Base-by-base conservation (phyloP, 352 stramenopile genomes). In the Globisporangium nagaii region DNA sequence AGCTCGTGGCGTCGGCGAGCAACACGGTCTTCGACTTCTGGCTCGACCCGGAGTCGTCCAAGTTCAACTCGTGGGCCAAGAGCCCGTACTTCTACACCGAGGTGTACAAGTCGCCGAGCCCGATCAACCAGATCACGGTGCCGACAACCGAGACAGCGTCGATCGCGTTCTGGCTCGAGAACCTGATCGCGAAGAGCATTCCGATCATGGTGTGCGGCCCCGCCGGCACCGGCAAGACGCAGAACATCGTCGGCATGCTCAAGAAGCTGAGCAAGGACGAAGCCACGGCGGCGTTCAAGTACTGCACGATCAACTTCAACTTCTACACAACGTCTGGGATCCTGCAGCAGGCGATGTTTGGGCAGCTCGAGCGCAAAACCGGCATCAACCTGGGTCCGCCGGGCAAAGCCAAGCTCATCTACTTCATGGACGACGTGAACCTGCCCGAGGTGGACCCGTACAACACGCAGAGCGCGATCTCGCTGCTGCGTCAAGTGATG, bases 1-100 rank as follows among this genome's bases (percentile, higher is more conserved):
- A 98, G 64, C 85, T 98, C 27, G 95, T 95, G 9, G 83, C 79
- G 17, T 93, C 76, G 0, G 84, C 84, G 6, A 94, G 94, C 63
- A 97, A 98, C 54, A 98, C 93, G 4, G 90, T 98, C 25, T 98
- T 99, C 59, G 96, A 98, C 69, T 98, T 98, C 61, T 98, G 90
- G 86, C 85, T 98, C 13, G 90, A 98, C 56, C 86, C 91, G 0
- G 86, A 96, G 35, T 75, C 73, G 12, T 91, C 87, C 49, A 88
- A 88, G 48, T 98, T 98, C 65, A 96, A 93, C 34, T 89, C 87
- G 30, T 98, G 95, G 95, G 86, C 91, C 30, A 98, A 98, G 58
- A 96, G 82, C 31, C 94, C 94, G 30, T 98, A 97, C 63, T 98
- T 98, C 53, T 96, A 95, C 70, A 93, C 76, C 1, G 90, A 90